A percentile compares a stretch with the other conserved stretches of the same genome.
Conservation (phyloP, 345 rosid species). For the Eucalyptus regnans region DNA sequence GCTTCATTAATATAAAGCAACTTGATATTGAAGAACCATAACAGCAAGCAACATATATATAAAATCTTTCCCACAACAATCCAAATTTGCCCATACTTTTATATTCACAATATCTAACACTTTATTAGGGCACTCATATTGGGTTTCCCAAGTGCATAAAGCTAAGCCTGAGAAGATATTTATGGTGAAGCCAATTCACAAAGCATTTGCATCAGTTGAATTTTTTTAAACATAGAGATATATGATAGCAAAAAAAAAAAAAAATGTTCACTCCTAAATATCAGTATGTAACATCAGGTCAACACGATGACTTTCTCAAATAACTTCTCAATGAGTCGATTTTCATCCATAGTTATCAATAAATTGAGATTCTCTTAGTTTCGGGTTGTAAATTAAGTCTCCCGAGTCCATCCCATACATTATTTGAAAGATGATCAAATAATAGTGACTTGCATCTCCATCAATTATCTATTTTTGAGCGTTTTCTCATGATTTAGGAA, state of each 20-base stretch:
- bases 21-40: constrained; percentile 8
- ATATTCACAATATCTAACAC: background rate
- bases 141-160: background rate
- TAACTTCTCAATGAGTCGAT: background rate
- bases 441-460: background rate
- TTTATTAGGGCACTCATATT: background rate
- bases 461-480: background rate
- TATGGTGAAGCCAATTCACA: background rate
- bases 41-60: constrained; percentile 5
- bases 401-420: background rate
- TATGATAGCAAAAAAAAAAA: background rate
- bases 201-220: background rate
- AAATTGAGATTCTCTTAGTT: background rate
- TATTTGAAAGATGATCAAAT: background rate
- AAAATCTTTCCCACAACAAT: background rate
- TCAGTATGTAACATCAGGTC: background rate
- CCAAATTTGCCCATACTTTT: background rate
- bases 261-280: background rate
- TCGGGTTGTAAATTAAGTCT: background rate
- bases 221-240: background rate
- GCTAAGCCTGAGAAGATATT: background rate
- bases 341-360: background rate
- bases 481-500: background rate
- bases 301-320: background rate
- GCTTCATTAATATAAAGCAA: constrained; percentile 11